Base-by-base conservation (phyloP, 2,329 filamentous ascomycete species). In the Aspergillus pseudonomiae region DNA sequence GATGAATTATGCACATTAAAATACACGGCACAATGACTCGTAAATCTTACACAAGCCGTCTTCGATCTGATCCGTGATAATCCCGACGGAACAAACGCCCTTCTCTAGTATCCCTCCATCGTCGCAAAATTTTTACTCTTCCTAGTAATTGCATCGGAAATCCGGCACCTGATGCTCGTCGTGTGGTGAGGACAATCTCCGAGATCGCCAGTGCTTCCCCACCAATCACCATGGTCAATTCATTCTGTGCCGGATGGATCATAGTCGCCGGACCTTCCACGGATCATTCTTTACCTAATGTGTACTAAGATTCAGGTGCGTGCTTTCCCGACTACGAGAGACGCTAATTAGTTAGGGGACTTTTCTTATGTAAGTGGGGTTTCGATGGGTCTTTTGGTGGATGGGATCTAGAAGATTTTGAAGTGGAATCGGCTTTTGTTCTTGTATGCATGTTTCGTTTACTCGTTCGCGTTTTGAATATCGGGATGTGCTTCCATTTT, bases 131-230 rank as follows among this genome's bases (percentile, higher is more conserved):
- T 11, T 9, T 54, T 60, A 54, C 58, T 41, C 9, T 41, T 60
- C 48, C 12, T 24, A 55, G 59, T 60, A 60, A 60, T 32, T 32
- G 53, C 52, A 28, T 60, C 59, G 59, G 59, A 56, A 61, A 36
- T 61, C 59, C 59, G 59, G 59, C 52, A 57, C 59, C n/a, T 53
- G 52, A 24, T 30, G 41, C n/a, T 36, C 21, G 46, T 41, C n/a
- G 16, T 16, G 28, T 12, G 7, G 45, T 28, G 7, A 19, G 16
- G 19, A 28, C 16, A 55, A 60, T 55, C 39, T 54, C 36, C 59
- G 50, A 60, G 48, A 26, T 60, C 59, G 59, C 11, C 46, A 53
- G 24, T 53, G 45, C n/a, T 30, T 32, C 34, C 32, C 48, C 10
- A 41, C 59, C 53, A 56, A 48, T 56, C 21, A 45, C 11, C 4